Conservation (phyloP, 2,329 filamentous ascomycete species). For the Aspergillus novoparasiticus region DNA sequence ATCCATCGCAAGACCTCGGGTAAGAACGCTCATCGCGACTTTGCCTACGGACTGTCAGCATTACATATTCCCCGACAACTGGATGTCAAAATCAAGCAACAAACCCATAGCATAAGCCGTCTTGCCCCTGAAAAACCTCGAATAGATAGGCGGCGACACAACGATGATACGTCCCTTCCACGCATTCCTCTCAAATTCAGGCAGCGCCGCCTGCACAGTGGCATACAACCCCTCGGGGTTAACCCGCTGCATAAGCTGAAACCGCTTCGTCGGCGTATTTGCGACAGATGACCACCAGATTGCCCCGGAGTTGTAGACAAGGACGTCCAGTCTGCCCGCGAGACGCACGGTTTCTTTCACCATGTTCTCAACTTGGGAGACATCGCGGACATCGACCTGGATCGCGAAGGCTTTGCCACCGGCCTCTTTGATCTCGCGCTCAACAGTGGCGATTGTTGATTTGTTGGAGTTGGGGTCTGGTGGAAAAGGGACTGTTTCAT, state of each 20-base stretch:
- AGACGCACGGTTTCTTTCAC: slow-evolving; percentile 60
- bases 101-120: slow-evolving; percentile 73
- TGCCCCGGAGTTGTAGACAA: slow-evolving; percentile 82
- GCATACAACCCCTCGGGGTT: slow-evolving; percentile 78
- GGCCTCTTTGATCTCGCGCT: slow-evolving; percentile 68
- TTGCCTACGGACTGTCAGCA: slow-evolving; percentile 55
- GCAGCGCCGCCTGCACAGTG: slow-evolving; percentile 67
- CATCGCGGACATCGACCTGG: slow-evolving; percentile 69
- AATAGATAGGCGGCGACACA: slow-evolving; percentile 83
- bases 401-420: slow-evolving; percentile 68
- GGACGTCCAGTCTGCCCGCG: slow-evolving; percentile 68
- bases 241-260: slow-evolving; percentile 74
- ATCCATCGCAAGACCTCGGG: slow-evolving; percentile 81
- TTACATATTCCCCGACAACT: not conserved
- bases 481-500: slow-evolving; percentile 61
- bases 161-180: slow-evolving; percentile 70
- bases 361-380: slow-evolving; percentile 62
- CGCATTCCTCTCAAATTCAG: slow-evolving; percentile 60
- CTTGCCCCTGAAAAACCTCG: slow-evolving; percentile 81
- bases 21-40: slow-evolving; percentile 78
- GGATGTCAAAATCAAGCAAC: slow-evolving; percentile 6
- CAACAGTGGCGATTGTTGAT: slow-evolving; percentile 80
- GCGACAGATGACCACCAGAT: slow-evolving; percentile 81
- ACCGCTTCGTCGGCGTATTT: slow-evolving; percentile 73
- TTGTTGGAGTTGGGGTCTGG: slow-evolving; percentile 73